A percentile compares a stretch with the other conserved stretches of the same genome.
Conservation (phyloP, 495 filamentous ascomycete genomes). For the Bathelium albidoporum region DNA sequence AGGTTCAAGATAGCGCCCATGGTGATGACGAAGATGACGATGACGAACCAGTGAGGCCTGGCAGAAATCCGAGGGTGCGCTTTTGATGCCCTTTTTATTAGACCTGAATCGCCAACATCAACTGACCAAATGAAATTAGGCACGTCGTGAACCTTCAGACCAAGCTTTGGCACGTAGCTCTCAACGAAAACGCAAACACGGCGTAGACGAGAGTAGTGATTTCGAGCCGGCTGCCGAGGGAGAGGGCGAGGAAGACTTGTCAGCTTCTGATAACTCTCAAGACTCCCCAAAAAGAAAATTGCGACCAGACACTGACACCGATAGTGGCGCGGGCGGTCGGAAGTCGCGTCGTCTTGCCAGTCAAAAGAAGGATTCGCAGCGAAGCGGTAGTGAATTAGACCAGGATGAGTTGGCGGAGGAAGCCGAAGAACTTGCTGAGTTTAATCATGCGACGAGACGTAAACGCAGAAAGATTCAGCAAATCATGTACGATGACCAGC, state of each 20-base stretch:
- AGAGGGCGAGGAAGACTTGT: conserved; percentile 56
- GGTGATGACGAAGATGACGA: conserved; percentile 31
- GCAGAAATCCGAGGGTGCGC: conserved; percentile 1
- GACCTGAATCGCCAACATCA: background rate
- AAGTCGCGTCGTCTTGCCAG: conserved; percentile 41
- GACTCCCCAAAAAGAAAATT: conserved; percentile 37
- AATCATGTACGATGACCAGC: conserved; percentile 15
- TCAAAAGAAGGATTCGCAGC: conserved; percentile 24
- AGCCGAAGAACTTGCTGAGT: conserved; percentile 74
- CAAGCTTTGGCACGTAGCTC: conserved; percentile 39
- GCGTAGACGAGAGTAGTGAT: conserved; percentile 64
- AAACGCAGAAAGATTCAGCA: background rate
- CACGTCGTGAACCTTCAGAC: conserved; percentile 34
- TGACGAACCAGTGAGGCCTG: conserved; percentile 16
- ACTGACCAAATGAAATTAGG: conserved; percentile 32
- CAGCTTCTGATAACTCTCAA: conserved; percentile 39
- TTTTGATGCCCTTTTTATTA: background rate
- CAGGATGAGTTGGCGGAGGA: conserved; percentile 33
- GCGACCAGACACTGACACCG: conserved; percentile 36
- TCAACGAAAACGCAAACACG: conserved; percentile 40
- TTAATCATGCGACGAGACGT: conserved; percentile 41
- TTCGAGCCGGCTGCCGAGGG: conserved; percentile 67
- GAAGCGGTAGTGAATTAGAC: conserved; percentile 27
- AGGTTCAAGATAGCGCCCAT: conserved; percentile 25
- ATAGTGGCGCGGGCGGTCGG: conserved; percentile 40